Percentiles rank a stretch among this genome's conserved stretches.
Conservation (phyloP, 176 grass and related monocot species). For the Hordeum marinum region DNA sequence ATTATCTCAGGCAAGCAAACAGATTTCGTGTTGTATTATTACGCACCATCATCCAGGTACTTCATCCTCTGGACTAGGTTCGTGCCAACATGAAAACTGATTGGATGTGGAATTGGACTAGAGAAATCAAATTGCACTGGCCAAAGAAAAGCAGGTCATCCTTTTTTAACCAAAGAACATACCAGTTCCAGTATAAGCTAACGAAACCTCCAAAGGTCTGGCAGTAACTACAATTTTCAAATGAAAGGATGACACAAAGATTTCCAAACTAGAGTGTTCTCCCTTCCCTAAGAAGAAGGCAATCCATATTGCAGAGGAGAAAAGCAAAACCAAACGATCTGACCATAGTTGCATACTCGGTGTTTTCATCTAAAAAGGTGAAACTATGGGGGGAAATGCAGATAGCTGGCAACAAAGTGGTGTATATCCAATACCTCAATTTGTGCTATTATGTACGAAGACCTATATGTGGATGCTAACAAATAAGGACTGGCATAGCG, state of each 20-base stretch:
- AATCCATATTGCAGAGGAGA: not conserved
- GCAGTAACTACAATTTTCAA: not conserved
- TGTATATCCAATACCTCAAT: not conserved
- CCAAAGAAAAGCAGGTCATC: too few relatives aligned
- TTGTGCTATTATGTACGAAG: not conserved
- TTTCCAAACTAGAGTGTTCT: not conserved
- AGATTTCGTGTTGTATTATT: not conserved
- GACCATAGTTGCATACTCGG: not conserved
- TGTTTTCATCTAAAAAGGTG: not conserved
- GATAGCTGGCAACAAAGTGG: not conserved
- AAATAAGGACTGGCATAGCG: not conserved
- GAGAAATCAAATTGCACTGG: too few relatives aligned
- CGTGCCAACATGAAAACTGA: too few relatives aligned
- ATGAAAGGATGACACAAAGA: not conserved
- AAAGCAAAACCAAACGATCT: not conserved
- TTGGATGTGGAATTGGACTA: too few relatives aligned
- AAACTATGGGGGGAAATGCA: not conserved
- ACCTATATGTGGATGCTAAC: not conserved
- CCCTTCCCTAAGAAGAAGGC: not conserved
- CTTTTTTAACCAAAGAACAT: not conserved
- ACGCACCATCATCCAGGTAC: too few relatives aligned
- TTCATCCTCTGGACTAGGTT: too few relatives aligned
- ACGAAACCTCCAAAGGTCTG: not conserved
- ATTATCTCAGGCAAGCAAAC: not conserved
- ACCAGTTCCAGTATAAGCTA: not conserved